phyloP scores from a whole-genome alignment of 2,329 filamentous ascomycete species.

The Trichoderma sp. region DNA sequence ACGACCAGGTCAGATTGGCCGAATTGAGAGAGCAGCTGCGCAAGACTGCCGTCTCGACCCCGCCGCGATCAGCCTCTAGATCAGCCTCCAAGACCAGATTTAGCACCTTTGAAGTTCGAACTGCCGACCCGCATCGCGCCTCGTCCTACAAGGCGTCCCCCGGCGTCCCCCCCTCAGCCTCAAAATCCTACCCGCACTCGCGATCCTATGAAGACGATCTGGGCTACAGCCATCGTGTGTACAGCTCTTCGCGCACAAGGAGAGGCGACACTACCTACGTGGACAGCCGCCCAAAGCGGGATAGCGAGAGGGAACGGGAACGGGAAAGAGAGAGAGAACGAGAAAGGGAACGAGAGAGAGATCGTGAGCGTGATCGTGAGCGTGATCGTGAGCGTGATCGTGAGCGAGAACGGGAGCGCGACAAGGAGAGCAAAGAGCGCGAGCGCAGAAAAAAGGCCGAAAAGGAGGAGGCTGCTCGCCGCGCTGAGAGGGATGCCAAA shows the following conservation, averaged over 20 bases:
- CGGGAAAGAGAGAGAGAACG: conserved; percentile 36
- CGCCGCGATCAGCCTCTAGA: conserved; percentile 46
- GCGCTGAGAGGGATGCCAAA: conserved; percentile 38
- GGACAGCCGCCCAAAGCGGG: conserved; percentile 48
- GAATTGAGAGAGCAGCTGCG: conserved; percentile 61
- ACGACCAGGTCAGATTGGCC: conserved; percentile 70
- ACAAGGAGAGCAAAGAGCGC: conserved; percentile 29
- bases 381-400: conserved; percentile 29
- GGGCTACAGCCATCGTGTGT: conserved; percentile 40
- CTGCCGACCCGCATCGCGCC: conserved; percentile 49
- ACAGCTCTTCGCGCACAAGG: conserved; percentile 39
- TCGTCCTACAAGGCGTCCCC: conserved; percentile 44
- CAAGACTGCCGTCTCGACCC: conserved; percentile 44
- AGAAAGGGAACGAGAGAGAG: conserved; percentile 37
- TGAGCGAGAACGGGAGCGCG: conserved; percentile 31
- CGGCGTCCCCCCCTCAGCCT: conserved; percentile 36
- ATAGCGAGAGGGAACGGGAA: conserved; percentile 41
- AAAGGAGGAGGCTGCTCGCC: conserved; percentile 31
- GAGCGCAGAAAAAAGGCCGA: conserved; percentile 30
- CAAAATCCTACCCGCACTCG: conserved; percentile 39
- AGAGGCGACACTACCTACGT: conserved; percentile 52
- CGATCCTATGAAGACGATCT: conserved; percentile 54
- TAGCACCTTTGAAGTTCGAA: conserved; percentile 49
- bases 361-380: conserved; percentile 40
- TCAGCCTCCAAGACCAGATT: conserved; percentile 37